Percentiles rank a stretch among this genome's conserved stretches.
These are phyloP conservation scores for Escallonia rubra DNA, from an alignment of 129 eudicot genomes.

Conservation along the genomic window DNA sequence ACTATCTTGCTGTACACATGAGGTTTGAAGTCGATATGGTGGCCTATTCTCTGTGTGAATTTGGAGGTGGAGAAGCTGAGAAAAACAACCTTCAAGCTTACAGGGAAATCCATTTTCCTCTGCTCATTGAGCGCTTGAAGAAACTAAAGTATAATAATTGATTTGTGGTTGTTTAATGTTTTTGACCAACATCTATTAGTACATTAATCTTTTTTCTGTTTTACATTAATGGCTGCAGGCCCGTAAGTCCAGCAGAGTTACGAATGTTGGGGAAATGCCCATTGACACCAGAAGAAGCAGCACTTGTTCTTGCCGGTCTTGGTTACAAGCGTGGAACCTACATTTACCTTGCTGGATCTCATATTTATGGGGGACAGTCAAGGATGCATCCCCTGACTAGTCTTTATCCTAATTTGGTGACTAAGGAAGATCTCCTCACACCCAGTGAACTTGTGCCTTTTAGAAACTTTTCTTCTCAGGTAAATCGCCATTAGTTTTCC, in stretches of 20 bases:
- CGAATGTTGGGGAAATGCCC: conserved; percentile 83
- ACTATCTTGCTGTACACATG: conserved; percentile 85
- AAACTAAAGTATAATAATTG: conserved; percentile 29
- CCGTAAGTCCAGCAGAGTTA: conserved; percentile 55
- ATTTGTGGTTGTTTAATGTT: no score
- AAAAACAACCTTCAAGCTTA: conserved; percentile 68
- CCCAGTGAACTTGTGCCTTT: conserved; percentile 78
- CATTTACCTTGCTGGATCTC: conserved; percentile 79
- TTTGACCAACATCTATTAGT: background rate
- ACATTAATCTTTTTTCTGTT: background rate
- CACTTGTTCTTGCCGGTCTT: conserved; percentile 70
- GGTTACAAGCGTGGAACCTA: conserved; percentile 58
- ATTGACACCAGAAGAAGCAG: conserved; percentile 95
- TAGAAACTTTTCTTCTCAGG: conserved; percentile 83
- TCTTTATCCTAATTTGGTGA: conserved; percentile 66
- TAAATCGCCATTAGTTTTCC: conserved; percentile 4
- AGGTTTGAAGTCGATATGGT: conserved; percentile 97
- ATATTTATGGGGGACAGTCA: conserved; percentile 72
- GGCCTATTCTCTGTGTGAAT: conserved; percentile 85
- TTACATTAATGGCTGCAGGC: conserved; percentile 31
- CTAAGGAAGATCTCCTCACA: conserved; percentile 85
- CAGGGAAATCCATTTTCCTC: conserved; percentile 80
- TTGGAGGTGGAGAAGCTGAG: conserved; percentile 84
- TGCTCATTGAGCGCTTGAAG: conserved; percentile 73
- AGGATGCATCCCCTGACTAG: conserved; percentile 62